Evolutionary conservation across 2,329 filamentous ascomycete genomes (phyloP).

Genomic region (Talaromyces sp.): DNA sequence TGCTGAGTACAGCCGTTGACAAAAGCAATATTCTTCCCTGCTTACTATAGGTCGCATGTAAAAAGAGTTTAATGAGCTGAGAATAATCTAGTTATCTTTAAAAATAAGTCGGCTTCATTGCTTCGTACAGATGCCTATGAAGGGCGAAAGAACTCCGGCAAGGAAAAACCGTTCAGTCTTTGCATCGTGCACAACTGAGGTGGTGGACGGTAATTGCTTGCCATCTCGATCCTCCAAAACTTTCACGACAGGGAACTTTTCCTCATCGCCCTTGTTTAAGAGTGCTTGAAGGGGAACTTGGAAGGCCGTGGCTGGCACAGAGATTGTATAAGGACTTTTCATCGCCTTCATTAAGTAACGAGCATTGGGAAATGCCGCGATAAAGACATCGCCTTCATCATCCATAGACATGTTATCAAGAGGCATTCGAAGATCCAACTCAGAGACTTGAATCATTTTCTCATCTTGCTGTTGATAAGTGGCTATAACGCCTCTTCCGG

Average conservation of each 20-base stretch:
- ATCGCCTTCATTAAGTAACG: slow-evolving; percentile 22
- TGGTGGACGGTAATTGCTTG: slow-evolving; percentile 18
- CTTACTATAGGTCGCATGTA: too few relatives aligned
- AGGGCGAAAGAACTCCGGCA: slow-evolving; percentile 25
- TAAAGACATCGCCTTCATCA: slow-evolving; percentile 38
- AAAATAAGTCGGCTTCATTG: neutral
- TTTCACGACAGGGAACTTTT: slow-evolving; percentile 26
- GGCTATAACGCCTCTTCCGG: slow-evolving; percentile 25
- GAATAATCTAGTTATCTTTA: too few relatives aligned
- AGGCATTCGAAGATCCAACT: slow-evolving; percentile 31
- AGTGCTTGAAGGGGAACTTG: neutral
- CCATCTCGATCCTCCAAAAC: slow-evolving; percentile 40
- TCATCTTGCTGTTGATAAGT: slow-evolving; percentile 17
- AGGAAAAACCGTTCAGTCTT: slow-evolving; percentile 15
- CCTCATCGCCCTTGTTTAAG: slow-evolving; percentile 7
- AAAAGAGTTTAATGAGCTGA: neutral
- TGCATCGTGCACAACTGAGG: slow-evolving; percentile 19
- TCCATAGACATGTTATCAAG: slow-evolving; percentile 44
- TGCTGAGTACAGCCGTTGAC: too few relatives aligned
- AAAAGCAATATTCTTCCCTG: too few relatives aligned
- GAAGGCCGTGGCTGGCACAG: slow-evolving; percentile 3
- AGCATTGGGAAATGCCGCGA: slow-evolving; percentile 34
- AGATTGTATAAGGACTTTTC: slow-evolving; percentile 20
- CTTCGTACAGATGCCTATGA: slow-evolving; percentile 22
- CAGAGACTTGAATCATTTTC: slow-evolving; percentile 6